Conservation (phyloP, 1,284 basidiomycete species). For the Microbotryum scabiosae region DNA sequence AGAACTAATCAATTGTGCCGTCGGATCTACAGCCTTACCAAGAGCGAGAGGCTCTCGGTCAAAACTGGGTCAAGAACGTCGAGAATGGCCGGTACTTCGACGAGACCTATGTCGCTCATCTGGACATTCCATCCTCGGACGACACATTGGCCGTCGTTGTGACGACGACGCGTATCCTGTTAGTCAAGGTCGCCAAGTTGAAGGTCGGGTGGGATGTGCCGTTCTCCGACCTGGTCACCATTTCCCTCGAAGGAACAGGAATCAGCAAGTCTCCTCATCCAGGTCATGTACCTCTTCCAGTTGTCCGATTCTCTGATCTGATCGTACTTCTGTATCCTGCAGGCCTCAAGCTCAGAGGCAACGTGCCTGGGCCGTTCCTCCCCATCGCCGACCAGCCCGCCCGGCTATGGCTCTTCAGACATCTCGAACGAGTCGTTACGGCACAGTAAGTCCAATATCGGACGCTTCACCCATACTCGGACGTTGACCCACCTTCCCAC, state of each 20-base stretch:
- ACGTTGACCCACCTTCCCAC: background rate
- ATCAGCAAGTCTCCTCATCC: constrained; percentile 44
- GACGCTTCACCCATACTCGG: background rate
- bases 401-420: constrained; percentile 51
- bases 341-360: constrained; percentile 58
- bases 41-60: constrained; percentile 80
- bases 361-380: constrained; percentile 50
- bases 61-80: constrained; percentile 90
- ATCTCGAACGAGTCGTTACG: constrained; percentile 41
- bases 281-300: no score
- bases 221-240: constrained; percentile 74
- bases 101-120: constrained; percentile 86
- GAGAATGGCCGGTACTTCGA: constrained; percentile 75
- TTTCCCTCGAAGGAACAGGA: constrained; percentile 80
- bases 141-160: constrained; percentile 74
- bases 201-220: constrained; percentile 87
- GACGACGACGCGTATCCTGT: constrained; percentile 67
- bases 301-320: background rate
- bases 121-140: constrained; percentile 41
- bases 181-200: constrained; percentile 77
- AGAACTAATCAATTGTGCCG: background rate
- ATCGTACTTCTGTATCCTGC: background rate
- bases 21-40: constrained; percentile 60
- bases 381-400: constrained; percentile 47
- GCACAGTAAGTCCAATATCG: constrained; percentile 6